Base-by-base conservation (phyloP, 75 land plant species). In the Chamaecyparis obtusa region DNA sequence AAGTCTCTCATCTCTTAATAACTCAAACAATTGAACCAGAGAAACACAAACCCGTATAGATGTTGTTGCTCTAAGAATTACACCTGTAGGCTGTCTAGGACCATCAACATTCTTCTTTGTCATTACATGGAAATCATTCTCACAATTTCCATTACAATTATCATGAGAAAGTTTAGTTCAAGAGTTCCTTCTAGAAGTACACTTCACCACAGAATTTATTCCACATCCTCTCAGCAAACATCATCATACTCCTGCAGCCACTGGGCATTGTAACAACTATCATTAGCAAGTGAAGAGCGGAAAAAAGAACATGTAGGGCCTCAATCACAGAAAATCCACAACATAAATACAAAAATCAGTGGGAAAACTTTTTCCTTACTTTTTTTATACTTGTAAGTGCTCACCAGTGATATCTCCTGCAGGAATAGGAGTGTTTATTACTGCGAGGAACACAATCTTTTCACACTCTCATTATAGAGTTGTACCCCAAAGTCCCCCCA, bases 391-490 rank as follows among this genome's bases (percentile, higher is more conserved):
- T 60, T 60, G 4, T 21, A 60, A n/a, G n/a, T n/a, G n/a, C n/a
- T n/a, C n/a, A n/a, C n/a, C n/a, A n/a, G n/a, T n/a, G n/a, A n/a
- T n/a, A n/a, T n/a, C n/a, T n/a, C n/a, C n/a, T n/a, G n/a, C n/a
- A n/a, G n/a, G n/a, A n/a, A n/a, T n/a, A 84, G 88, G 60, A 36
- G 13, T 43, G 85, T 92, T 95, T 84, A 92, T 95, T 49, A 95
- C 97, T 88, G 93, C 89, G 77, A 91, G 89, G 91, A 94, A 93
- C 32, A 91, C 95, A 69, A 92, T 85, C 41, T 96, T 89, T 88
- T 97, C 96, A 64, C 99, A 97, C 83, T 97, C 95, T 7, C 93
- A 92, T 54, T 94, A 96, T 88, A 97, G 81, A 2, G 97, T 96
- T 85, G 91, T 69, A 97, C 99, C 6, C 99, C 99, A 84, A 97